phyloP scores from a whole-genome alignment of 2,329 filamentous ascomycete species.

The Claviceps capensis region DNA sequence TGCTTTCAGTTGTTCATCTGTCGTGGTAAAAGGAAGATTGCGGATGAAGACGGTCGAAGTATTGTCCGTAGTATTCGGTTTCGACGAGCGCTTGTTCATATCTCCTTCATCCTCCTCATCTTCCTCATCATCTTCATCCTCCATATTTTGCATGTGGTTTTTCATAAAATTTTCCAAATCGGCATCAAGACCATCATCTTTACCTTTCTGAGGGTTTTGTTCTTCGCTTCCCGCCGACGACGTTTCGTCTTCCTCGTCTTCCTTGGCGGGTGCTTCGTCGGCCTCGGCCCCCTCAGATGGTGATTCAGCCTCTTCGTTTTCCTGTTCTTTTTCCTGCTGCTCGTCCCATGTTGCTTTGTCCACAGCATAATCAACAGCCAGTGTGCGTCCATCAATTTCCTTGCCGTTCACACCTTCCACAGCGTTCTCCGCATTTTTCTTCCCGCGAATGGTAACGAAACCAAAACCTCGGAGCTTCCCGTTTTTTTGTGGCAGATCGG shows the following conservation, averaged over 20 bases:
- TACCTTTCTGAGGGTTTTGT: slow-evolving; percentile 14
- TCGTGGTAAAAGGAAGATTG: slow-evolving; percentile 81
- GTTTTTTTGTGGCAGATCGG: slow-evolving; percentile 68
- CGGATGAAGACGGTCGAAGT: slow-evolving; percentile 78
- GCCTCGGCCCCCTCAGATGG: slow-evolving; percentile 20
- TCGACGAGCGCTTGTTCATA: slow-evolving; percentile 14
- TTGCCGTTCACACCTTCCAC: slow-evolving; percentile 79
- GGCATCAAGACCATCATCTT: slow-evolving; percentile 29
- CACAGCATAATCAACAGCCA: slow-evolving; percentile 95
- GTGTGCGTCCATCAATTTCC: slow-evolving; percentile 68
- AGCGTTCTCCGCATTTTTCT: slow-evolving; percentile 83
- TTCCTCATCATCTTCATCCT: slow-evolving; percentile 43
- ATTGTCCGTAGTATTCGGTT: slow-evolving; percentile 40
- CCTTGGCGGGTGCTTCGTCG: slow-evolving; percentile 16
- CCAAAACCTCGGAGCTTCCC: slow-evolving; percentile 76
- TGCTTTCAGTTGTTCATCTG: slow-evolving; percentile 66
- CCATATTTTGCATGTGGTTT: slow-evolving; percentile 42
- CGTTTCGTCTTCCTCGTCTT: slow-evolving; percentile 14
- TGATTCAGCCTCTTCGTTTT: slow-evolving; percentile 20
- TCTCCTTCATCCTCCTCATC: slow-evolving; percentile 32
- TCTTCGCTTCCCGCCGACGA: slow-evolving; percentile 15
- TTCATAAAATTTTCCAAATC: slow-evolving; percentile 43
- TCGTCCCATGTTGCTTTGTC: slow-evolving; percentile 78
- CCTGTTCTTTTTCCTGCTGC: slow-evolving; percentile 31
- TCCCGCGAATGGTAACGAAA: slow-evolving; percentile 77